Evolutionary conservation across 108 stramenopile genomes (phyloP).

Genomic region (Cyclotella sp.): DNA sequence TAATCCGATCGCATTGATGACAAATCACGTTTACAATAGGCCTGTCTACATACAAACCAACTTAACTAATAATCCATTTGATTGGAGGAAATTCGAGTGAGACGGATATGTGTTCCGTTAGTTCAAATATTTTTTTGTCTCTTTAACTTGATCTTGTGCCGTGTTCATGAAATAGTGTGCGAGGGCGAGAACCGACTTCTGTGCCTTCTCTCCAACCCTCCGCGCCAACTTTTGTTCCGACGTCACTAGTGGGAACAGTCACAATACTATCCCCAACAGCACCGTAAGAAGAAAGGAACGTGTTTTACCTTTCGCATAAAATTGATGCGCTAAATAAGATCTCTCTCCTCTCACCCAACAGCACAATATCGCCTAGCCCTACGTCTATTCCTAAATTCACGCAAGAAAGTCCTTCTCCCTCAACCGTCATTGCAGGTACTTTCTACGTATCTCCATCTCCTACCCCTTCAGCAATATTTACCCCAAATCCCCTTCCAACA

Average conservation of each 20-base stretch:
- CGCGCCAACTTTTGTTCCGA: background rate
- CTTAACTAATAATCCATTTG: constrained; percentile 19
- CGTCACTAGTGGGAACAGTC: background rate
- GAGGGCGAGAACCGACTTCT: constrained; percentile 15
- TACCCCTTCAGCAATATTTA: background rate
- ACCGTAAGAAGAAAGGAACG: background rate
- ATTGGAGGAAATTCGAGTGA: constrained; percentile 20
- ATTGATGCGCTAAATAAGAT: background rate
- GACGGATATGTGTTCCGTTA: background rate
- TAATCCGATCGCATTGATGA: constrained; percentile 11
- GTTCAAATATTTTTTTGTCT: background rate
- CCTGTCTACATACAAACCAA: constrained; percentile 18
- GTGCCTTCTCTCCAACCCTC: constrained; percentile 15
- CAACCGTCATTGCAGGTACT: no score
- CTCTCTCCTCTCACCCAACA: background rate
- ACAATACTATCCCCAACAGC: background rate
- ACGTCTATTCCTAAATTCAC: no score
- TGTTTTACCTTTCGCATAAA: no score
- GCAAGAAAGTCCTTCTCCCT: no score
- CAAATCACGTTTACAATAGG: constrained; percentile 7
- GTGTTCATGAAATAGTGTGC: background rate
- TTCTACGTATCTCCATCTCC: background rate
- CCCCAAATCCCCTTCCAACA: background rate
- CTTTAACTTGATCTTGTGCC: background rate
- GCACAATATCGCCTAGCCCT: no score